Evolutionary conservation across 371 early-diverging fungal genomes (phyloP).

Genomic region (Lichtheimia hyalospora): DNA sequence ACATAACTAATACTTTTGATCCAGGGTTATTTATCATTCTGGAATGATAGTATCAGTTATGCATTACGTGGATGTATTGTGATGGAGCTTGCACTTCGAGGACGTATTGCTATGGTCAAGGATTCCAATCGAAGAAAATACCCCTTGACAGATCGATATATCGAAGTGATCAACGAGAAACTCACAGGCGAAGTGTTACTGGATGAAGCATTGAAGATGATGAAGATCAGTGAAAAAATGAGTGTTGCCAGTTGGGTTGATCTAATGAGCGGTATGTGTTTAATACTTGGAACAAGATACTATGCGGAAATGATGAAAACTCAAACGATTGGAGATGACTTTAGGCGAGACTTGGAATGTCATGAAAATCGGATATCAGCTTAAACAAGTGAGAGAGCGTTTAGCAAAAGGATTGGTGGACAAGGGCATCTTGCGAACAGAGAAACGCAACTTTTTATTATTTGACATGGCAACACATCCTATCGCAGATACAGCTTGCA

Average conservation of each 20-base stretch:
- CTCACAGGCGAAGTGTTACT: constrained; percentile 93
- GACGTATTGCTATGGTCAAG: constrained; percentile 84
- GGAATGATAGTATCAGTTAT: constrained; percentile 98
- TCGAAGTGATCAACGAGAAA: constrained; percentile 82
- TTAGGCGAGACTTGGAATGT: constrained; percentile 98
- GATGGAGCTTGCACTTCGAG: constrained; percentile 91
- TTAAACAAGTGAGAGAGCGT: constrained; percentile 96
- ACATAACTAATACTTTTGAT: neutral
- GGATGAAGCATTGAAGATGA: constrained; percentile 91
- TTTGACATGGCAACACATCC: constrained; percentile 97
- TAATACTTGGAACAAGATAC: no score
- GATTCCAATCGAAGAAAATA: constrained; percentile 83
- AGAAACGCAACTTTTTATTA: constrained; percentile 90
- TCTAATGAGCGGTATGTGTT: constrained; percentile 86
- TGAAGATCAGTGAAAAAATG: constrained; percentile 74
- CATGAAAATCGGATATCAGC: constrained; percentile 93
- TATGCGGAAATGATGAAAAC: neutral
- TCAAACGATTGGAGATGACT: neutral
- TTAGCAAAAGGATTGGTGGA: constrained; percentile 96
- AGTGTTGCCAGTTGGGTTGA: constrained; percentile 95
- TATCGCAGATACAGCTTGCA: constrained; percentile 81
- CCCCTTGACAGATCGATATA: constrained; percentile 73
- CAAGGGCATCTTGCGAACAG: constrained; percentile 95
- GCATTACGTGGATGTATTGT: constrained; percentile 93
- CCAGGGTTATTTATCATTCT: constrained; percentile 94